Evolutionary conservation across 2,329 filamentous ascomycete genomes (phyloP).

Genomic region (Hypoxylon sp.): DNA sequence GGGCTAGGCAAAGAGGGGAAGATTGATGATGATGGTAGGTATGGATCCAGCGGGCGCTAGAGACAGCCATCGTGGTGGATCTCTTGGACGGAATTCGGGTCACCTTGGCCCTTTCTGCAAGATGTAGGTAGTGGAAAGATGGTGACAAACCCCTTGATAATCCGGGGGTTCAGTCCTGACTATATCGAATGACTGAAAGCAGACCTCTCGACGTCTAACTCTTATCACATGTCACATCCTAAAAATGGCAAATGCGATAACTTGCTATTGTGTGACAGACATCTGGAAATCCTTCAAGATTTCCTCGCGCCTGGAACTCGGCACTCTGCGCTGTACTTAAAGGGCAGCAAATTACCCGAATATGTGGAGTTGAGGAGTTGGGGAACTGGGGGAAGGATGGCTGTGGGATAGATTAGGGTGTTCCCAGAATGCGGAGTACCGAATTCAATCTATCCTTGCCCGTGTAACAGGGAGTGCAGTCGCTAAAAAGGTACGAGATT

Average conservation of each 20-base stretch:
- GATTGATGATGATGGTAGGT: slow-evolving; percentile 23
- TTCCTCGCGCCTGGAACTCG: slow-evolving; percentile 12
- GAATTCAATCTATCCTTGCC: neutral
- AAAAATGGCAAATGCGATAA: neutral
- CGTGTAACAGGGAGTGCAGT: slow-evolving; percentile 21
- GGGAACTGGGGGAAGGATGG: slow-evolving; percentile 39
- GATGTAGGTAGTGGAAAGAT: slow-evolving; percentile 21
- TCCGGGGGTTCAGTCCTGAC: neutral
- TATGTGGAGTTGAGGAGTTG: slow-evolving; percentile 43
- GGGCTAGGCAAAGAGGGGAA: slow-evolving; percentile 45
- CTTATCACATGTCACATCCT: slow-evolving; percentile 3
- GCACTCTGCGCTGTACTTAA: slow-evolving; percentile 20
- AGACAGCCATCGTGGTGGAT: slow-evolving; percentile 22
- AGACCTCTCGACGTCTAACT: slow-evolving; percentile 4
- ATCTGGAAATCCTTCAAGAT: slow-evolving; percentile 15
- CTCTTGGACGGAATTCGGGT: slow-evolving; percentile 29
- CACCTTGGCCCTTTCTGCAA: slow-evolving; percentile 15
- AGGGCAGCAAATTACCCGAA: slow-evolving; percentile 42
- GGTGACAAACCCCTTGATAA: slow-evolving; percentile 10
- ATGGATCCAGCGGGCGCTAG: slow-evolving; percentile 32
- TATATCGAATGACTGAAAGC: slow-evolving; percentile 3
- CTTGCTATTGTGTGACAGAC: slow-evolving; percentile 19
- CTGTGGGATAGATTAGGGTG: slow-evolving; percentile 17
- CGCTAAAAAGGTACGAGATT: slow-evolving; percentile 18
- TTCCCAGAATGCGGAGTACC: slow-evolving; percentile 44